phyloP scores from a whole-genome alignment of 176 grass and related monocot species.

The Avena insularis region DNA sequence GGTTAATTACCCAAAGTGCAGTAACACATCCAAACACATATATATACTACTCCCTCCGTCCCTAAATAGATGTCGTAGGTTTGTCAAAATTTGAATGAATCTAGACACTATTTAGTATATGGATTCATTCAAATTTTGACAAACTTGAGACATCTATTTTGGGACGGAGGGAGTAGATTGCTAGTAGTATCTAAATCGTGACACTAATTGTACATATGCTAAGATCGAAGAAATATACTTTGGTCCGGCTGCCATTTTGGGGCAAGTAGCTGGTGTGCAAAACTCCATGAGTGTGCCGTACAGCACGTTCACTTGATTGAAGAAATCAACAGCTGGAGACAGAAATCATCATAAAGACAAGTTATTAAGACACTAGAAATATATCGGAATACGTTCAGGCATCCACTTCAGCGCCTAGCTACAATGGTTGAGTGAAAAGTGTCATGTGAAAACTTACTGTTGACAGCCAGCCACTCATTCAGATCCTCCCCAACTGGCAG shows the following conservation, averaged over 20 bases:
- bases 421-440: background rate
- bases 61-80: too few relatives aligned
- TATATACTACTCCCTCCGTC: too few relatives aligned
- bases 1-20: background rate
- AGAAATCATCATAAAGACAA: slow-evolving; percentile 24
- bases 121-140: too few relatives aligned
- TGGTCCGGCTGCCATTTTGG: slow-evolving; percentile 89
- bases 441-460: slow-evolving; percentile 57
- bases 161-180: too few relatives aligned
- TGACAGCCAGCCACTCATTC: slow-evolving; percentile 94
- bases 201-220: background rate
- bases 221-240: slow-evolving; percentile 52
- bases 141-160: too few relatives aligned
- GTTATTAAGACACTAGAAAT: slow-evolving; percentile 3
- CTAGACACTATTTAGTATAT: too few relatives aligned
- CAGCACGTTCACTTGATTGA: slow-evolving; percentile 93
- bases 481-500: slow-evolving; percentile 82
- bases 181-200: background rate
- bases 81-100: too few relatives aligned
- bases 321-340: slow-evolving; percentile 89
- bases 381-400: background rate
- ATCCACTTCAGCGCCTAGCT: background rate
- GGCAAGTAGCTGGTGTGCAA: slow-evolving; percentile 86
- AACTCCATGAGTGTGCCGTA: slow-evolving; percentile 90
- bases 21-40: too few relatives aligned